Conservation (phyloP, 306 rosid genomes). For the Rosa chinensis region DNA sequence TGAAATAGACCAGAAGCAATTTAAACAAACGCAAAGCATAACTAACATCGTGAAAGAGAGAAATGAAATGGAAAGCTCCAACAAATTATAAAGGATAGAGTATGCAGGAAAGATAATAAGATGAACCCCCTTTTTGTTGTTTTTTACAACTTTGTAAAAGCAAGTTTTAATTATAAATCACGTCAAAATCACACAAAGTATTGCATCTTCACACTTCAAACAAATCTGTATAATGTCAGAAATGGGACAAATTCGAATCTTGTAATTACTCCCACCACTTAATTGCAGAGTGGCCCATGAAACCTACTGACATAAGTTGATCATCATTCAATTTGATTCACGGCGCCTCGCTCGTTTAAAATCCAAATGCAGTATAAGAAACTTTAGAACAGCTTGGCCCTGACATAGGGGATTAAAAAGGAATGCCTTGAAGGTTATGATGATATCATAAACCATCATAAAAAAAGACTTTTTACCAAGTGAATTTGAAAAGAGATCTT, state of each 20-base stretch:
- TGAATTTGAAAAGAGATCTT: neutral
- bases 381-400: neutral
- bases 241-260: neutral
- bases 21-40: neutral
- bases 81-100: neutral
- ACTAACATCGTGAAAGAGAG: neutral
- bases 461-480: neutral
- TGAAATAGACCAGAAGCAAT: neutral
- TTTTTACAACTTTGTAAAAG: neutral
- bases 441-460: neutral
- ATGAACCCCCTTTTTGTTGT: neutral
- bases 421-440: neutral
- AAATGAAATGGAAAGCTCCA: neutral
- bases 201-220: neutral
- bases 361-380: neutral
- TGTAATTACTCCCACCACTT: conserved; percentile 2
- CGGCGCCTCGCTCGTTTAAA: neutral
- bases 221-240: neutral
- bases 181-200: neutral
- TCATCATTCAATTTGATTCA: neutral
- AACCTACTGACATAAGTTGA: neutral
- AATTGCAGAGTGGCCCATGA: neutral
- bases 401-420: neutral
- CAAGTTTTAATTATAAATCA: neutral
- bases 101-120: neutral